These are phyloP conservation scores for Avena eriantha DNA, from an alignment of 176 grass and related monocot species.

Conservation along the genomic window DNA sequence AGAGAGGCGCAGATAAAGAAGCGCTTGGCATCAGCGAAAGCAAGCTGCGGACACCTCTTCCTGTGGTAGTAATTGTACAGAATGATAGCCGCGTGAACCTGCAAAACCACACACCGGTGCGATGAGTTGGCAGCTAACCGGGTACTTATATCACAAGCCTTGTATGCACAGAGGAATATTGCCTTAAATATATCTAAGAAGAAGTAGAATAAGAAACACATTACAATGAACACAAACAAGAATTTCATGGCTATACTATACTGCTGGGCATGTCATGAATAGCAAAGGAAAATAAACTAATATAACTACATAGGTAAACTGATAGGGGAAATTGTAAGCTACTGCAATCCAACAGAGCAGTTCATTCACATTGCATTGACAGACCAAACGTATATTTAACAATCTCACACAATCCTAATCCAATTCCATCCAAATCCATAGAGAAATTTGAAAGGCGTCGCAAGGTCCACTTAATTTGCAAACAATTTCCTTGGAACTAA, in stretches of 20 bases:
- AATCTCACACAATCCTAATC: background rate
- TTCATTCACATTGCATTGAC: background rate
- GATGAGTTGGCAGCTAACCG: background rate
- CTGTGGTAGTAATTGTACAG: constrained; percentile 84
- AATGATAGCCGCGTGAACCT: constrained; percentile 71
- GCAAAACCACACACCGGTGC: background rate
- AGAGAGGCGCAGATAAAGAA: constrained; percentile 46
- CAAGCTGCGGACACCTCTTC: constrained; percentile 55
- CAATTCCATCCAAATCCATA: background rate
- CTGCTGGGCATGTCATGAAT: background rate
- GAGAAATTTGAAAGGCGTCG: background rate
- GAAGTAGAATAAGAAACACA: background rate
- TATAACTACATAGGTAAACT: background rate
- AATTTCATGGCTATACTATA: background rate
- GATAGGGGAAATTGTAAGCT: background rate
- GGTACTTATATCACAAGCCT: background rate
- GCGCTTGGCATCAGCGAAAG: constrained; percentile 39
- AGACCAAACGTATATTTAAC: background rate
- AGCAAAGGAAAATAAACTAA: background rate
- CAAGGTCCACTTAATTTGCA: background rate
- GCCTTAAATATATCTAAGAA: background rate
- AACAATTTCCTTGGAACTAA: background rate
- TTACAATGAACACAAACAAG: background rate
- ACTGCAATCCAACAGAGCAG: background rate
- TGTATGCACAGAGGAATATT: background rate